A percentile compares a stretch with the other conserved stretches of the same genome.
Conservation (phyloP, 495 filamentous ascomycete genomes). For the Cudoniella acicularis region DNA sequence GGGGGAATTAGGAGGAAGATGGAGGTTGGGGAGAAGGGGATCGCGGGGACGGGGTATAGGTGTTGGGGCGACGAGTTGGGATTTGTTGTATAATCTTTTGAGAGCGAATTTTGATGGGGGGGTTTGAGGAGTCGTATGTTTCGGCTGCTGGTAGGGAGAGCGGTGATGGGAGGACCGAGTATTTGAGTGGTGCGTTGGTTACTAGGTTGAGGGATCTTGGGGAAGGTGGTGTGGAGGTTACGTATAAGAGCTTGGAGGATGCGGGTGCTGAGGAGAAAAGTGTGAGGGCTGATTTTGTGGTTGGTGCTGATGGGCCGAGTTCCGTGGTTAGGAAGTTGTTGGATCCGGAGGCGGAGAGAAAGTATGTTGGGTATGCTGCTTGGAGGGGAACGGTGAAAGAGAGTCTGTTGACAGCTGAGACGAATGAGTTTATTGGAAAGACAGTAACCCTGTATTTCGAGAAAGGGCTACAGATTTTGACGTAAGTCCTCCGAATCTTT, state of each 20-base stretch:
- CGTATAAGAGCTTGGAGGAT: not conserved
- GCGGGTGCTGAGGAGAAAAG: slow-evolving; percentile 4
- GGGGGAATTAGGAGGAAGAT: slow-evolving; percentile 31
- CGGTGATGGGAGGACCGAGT: slow-evolving; percentile 35
- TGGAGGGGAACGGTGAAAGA: slow-evolving; percentile 48
- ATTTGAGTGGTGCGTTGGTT: slow-evolving; percentile 45
- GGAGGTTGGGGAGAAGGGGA: slow-evolving; percentile 39
- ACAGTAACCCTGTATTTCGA: not conserved
- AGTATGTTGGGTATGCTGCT: slow-evolving; percentile 51
- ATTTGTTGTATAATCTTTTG: slow-evolving; percentile 48
- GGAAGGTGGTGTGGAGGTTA: slow-evolving; percentile 34
- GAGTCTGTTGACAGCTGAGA: slow-evolving; percentile 26
- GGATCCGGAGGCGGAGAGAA: slow-evolving; percentile 38
- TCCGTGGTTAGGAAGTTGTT: slow-evolving; percentile 46
- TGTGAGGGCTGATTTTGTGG: slow-evolving; percentile 41
- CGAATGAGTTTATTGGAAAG: slow-evolving; percentile 26
- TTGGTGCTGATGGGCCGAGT: slow-evolving; percentile 52
- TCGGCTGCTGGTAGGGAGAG: slow-evolving; percentile 32
- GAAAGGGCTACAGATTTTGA: not conserved
- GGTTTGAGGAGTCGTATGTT: slow-evolving; percentile 38
- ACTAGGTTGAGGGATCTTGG: slow-evolving; percentile 37
- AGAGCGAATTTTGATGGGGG: slow-evolving; percentile 51
- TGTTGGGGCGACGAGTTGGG: slow-evolving; percentile 50
- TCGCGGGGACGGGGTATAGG: slow-evolving; percentile 33
- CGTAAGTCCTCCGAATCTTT: not conserved